Percentiles rank a stretch among this genome's conserved stretches.
Conservation (phyloP, 1,284 basidiomycete genomes). For the Malassezia sp. region DNA sequence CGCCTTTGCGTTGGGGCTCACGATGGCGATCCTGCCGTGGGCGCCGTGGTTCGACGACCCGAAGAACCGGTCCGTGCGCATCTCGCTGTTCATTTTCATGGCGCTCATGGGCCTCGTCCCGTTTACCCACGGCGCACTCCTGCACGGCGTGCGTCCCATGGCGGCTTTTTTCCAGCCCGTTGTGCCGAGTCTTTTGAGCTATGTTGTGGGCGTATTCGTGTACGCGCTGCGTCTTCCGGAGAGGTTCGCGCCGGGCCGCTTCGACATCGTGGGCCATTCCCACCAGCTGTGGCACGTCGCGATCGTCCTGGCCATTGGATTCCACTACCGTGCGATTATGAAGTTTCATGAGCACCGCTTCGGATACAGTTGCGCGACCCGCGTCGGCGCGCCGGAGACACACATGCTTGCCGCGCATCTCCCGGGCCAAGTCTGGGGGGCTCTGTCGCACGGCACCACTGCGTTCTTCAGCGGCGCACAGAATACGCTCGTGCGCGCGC, state of each 20-base stretch:
- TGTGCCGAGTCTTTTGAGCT: constrained; percentile 32
- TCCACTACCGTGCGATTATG: constrained; percentile 38
- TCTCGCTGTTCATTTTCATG: constrained; percentile 40
- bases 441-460: too few species aligned
- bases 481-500: too few species aligned
- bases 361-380: constrained; percentile 31
- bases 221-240: constrained; percentile 43
- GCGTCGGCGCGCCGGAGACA: background rate
- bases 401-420: too few species aligned
- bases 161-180: constrained; percentile 36
- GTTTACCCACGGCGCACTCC: constrained; percentile 36
- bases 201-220: constrained; percentile 35
- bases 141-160: constrained; percentile 37
- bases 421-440: background rate
- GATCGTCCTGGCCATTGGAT: constrained; percentile 39
- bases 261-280: constrained; percentile 40
- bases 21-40: constrained; percentile 43
- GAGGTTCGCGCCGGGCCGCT: constrained; percentile 33
- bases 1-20: constrained; percentile 30
- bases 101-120: constrained; percentile 36
- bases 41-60: constrained; percentile 42
- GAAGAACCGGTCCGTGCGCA: constrained; percentile 34
- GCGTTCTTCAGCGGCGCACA: too few species aligned
- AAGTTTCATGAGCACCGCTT: constrained; percentile 37
- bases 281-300: constrained; percentile 45